These are phyloP conservation scores for Claviceps purpurea DNA, from an alignment of 2,329 filamentous ascomycete genomes.

Conservation along the genomic window DNA sequence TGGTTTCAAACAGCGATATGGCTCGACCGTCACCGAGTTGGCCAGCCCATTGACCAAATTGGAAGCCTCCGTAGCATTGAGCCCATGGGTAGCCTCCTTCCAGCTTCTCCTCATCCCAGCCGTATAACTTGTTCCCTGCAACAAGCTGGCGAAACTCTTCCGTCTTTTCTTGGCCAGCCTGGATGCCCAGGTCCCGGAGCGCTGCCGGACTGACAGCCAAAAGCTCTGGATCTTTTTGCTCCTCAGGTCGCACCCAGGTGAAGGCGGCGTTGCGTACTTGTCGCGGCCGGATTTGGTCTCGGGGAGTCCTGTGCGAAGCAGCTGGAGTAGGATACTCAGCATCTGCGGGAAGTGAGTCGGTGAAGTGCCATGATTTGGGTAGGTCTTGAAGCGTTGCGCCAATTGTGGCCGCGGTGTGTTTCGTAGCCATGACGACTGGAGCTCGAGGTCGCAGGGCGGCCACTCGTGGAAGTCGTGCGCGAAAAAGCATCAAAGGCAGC, in stretches of 20 bases:
- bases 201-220: conserved; percentile 69
- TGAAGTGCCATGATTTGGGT: conserved; percentile 53
- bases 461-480: conserved; percentile 18
- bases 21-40: conserved; percentile 91
- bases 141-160: conserved; percentile 66
- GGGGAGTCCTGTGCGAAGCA: conserved; percentile 67
- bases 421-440: conserved; percentile 19
- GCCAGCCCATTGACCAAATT: conserved; percentile 81
- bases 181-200: conserved; percentile 68
- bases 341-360: conserved; percentile 61
- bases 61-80: conserved; percentile 85
- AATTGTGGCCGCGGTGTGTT: conserved; percentile 17
- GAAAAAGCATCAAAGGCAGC: conserved; percentile 21
- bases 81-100: conserved; percentile 88
- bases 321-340: conserved; percentile 65
- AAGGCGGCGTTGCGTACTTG: conserved; percentile 76
- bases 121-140: conserved; percentile 70
- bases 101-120: conserved; percentile 54
- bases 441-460: conserved; percentile 14
- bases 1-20: conserved; percentile 86
- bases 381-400: conserved; percentile 35
- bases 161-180: conserved; percentile 50
- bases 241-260: conserved; percentile 79
- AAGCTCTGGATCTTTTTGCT: conserved; percentile 59
- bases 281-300: conserved; percentile 63